Evolutionary conservation across 169 alveolate species (phyloP).

Genomic region (Plasmodium relictum): DNA sequence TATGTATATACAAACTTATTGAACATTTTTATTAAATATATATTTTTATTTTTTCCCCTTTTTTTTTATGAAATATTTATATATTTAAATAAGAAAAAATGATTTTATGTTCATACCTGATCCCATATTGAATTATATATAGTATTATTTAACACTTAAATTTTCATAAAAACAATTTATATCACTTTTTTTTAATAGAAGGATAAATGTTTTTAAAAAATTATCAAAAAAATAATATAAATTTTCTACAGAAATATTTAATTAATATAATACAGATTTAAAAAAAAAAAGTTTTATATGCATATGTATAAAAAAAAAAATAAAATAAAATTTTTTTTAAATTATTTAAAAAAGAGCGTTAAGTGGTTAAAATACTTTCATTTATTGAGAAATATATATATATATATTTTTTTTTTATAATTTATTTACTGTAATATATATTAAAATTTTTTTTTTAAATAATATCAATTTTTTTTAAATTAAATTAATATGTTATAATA

Average conservation of each 20-base stretch:
- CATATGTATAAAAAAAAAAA: not conserved
- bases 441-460: no score
- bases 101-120: conserved; percentile 17
- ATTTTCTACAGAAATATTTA: not conserved
- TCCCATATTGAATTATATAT: conserved; percentile 18
- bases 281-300: not conserved
- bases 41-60: not conserved
- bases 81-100: not conserved
- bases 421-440: no score
- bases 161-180: not conserved
- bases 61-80: not conserved
- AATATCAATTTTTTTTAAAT: no score
- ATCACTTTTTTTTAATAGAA: not conserved
- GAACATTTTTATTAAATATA: not conserved
- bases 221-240: not conserved
- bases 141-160: not conserved
- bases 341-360: conserved; percentile 5
- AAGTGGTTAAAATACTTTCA: conserved; percentile 8
- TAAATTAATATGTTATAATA: no score
- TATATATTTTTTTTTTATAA: no score
- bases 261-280: not conserved
- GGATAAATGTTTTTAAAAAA: not conserved
- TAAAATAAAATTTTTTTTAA: not conserved
- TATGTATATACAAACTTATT: not conserved
- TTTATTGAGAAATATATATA: not conserved